Base-by-base conservation (phyloP, 2,329 filamentous ascomycete genomes). In the Chaetomiaceae sp. region DNA sequence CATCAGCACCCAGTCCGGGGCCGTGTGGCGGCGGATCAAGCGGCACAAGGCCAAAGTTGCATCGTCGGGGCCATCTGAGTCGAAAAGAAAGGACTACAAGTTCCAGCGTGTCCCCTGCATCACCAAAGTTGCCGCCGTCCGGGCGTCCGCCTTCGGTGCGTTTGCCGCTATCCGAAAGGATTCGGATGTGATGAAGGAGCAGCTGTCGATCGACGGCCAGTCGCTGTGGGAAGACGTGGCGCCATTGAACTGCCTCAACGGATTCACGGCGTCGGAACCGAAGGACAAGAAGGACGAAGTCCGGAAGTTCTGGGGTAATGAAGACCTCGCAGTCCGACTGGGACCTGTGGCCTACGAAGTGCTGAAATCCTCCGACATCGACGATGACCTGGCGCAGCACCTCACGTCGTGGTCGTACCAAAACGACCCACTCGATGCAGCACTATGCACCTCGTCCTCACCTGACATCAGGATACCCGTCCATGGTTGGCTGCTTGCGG, bases 61-160 rank as follows among this genome's bases (percentile, higher is more conserved):
- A 5, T 73, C 75, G 1, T 69, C 71, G 19, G 48, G 72, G 12
- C 74, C 72, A 1, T 69, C 72, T 1, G 83, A 84, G 20, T 75
- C 79, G 31, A 88, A 83, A 63, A 80, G 82, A 12, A 95, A 95
- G 61, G 91, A 96, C 65, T 96, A 95, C 75, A 99, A 99, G 67
- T 99, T 97, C 62, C 85, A 92, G 63, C 85, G 94, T 53, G 84
- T 99, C 8, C 87, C 94, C 1, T 91, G 88, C 38, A 81, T 99
- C 52, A 96, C 90, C 1, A 85, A 91, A 33, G 89, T 95, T 14
- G 80, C 87, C 29, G 85, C 85, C 3, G 91, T 97, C 7, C 81
- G 91, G 60, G 92, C 91, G 62, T 97, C 94, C 31, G 82, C 87
- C 0, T 95, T 89, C 69, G 94, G 94, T 4, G 89, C 92, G 0